These are phyloP conservation scores for Letharia columbiana DNA, from an alignment of 495 filamentous ascomycete species.

Conservation along the genomic window DNA sequence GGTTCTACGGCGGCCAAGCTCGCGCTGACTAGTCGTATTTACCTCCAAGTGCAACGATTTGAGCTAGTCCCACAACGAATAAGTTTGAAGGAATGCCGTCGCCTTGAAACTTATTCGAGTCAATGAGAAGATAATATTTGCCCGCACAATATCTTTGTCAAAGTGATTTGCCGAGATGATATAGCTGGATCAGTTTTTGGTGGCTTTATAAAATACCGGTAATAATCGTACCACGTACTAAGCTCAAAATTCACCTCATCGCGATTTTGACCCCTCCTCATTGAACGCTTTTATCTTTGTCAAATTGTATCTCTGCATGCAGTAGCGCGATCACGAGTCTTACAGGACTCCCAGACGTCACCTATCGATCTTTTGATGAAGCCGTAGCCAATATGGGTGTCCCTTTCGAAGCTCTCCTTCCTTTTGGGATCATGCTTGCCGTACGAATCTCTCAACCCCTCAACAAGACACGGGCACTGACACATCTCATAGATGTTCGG, in stretches of 20 bases:
- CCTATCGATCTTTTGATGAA: not conserved
- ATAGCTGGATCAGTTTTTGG: too few relatives aligned
- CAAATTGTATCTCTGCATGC: not conserved
- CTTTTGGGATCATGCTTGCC: slow-evolving; percentile 81
- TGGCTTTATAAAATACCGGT: too few relatives aligned
- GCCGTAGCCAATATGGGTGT: slow-evolving; percentile 65
- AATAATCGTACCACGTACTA: not conserved
- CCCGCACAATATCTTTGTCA: too few relatives aligned
- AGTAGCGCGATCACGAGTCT: not conserved
- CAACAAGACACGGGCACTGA: slow-evolving; percentile 22
- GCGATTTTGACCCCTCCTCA: not conserved
- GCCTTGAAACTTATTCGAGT: too few relatives aligned
- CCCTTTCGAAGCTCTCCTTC: slow-evolving; percentile 90
- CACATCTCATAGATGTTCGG: slow-evolving; percentile 73
- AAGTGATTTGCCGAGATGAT: too few relatives aligned
- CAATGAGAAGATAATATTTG: too few relatives aligned
- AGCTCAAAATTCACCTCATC: slow-evolving; percentile 6
- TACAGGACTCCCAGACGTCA: not conserved
- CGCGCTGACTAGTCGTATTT: not conserved
- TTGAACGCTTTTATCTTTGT: not conserved
- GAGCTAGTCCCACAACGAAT: too few relatives aligned
- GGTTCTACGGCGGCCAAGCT: slow-evolving; percentile 13
- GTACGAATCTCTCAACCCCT: slow-evolving; percentile 45
- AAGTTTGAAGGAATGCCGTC: too few relatives aligned
- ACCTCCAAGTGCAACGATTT: too few relatives aligned